phyloP scores from a whole-genome alignment of 2,329 filamentous ascomycete genomes.

The Cladobotryum mycophilum region DNA sequence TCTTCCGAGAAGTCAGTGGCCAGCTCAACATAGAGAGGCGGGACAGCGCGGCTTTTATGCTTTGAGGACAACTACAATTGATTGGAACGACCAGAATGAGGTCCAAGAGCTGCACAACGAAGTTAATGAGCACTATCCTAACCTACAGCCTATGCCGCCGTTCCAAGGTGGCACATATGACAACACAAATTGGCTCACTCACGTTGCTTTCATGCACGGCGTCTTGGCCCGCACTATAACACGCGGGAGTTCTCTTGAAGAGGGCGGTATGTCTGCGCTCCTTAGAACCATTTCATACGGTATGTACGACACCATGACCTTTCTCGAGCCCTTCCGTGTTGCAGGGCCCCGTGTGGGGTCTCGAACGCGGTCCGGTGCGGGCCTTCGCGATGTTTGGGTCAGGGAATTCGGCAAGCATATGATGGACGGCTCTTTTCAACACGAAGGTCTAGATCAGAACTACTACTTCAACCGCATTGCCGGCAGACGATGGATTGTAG shows the following conservation, averaged over 20 bases:
- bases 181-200: constrained; percentile 9
- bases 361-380: background rate
- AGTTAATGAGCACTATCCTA: constrained; percentile 3
- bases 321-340: constrained; percentile 10
- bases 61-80: background rate
- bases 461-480: constrained; percentile 4
- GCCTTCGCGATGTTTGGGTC: background rate
- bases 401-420: constrained; percentile 6
- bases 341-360: background rate
- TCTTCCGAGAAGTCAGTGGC: background rate
- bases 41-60: background rate
- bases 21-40: too few species aligned
- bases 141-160: constrained; percentile 14
- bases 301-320: constrained; percentile 12
- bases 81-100: background rate
- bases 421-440: constrained; percentile 5
- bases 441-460: background rate
- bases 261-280: constrained; percentile 11
- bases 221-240: constrained; percentile 10
- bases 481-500: constrained; percentile 13
- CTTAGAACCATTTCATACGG: constrained; percentile 16
- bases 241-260: background rate
- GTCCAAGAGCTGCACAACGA: background rate
- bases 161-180: constrained; percentile 12
- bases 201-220: constrained; percentile 13